Percentiles rank a stretch among this genome's conserved stretches.
phyloP scores from a whole-genome alignment of 441 rosid species.

The Heliophila coronopifolia region DNA sequence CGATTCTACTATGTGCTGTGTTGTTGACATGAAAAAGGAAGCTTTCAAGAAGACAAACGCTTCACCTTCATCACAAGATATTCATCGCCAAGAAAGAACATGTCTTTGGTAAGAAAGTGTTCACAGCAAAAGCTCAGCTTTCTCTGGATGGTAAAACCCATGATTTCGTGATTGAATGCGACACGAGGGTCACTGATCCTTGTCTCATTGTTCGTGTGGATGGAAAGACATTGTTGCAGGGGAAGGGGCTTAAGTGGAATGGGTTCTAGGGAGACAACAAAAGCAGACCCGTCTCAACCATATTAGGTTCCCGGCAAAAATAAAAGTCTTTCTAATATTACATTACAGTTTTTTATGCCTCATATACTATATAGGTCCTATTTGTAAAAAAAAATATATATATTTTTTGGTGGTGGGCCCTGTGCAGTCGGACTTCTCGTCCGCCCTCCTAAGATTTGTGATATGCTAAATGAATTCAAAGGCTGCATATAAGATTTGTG shows the following conservation, averaged over 20 bases:
- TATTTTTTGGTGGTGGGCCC: no score
- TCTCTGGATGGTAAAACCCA: slow-evolving; percentile 53
- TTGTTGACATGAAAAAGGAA: slow-evolving; percentile 68
- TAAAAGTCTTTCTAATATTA: no score
- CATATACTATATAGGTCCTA: no score
- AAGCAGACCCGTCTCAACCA: no score
- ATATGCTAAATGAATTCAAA: no score
- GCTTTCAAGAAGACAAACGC: slow-evolving; percentile 59
- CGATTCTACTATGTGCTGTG: slow-evolving; percentile 62
- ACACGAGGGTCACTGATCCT: slow-evolving; percentile 57
- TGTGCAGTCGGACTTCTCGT: no score
- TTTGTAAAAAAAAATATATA: no score
- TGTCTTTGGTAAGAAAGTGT: slow-evolving; percentile 70
- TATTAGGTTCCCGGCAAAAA: no score
- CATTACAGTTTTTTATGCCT: no score
- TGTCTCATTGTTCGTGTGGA: slow-evolving; percentile 73
- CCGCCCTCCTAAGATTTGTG: no score
- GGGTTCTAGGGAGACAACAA: no score
- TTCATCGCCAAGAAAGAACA: slow-evolving; percentile 72
- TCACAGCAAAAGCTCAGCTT: slow-evolving; percentile 67
- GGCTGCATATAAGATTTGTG: no score
- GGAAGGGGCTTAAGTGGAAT: slow-evolving; percentile 83
- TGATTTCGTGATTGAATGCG: slow-evolving; percentile 71
- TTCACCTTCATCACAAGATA: slow-evolving; percentile 31
- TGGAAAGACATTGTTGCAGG: slow-evolving; percentile 62